These are phyloP conservation scores for Aspergillus ustus DNA, from an alignment of 2,329 filamentous ascomycete genomes.

Conservation along the genomic window DNA sequence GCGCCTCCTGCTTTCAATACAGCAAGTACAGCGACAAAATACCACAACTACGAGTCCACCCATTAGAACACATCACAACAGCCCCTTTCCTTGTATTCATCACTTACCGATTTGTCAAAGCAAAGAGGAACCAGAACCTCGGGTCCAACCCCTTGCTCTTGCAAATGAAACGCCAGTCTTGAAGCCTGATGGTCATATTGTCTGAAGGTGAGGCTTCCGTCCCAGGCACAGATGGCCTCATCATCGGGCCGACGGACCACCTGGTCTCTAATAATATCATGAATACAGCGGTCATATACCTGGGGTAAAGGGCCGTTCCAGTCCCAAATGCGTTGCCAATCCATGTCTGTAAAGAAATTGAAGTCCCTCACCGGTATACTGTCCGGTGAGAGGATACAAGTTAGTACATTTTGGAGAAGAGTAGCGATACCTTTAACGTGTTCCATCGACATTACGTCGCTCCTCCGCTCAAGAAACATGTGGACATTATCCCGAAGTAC, in stretches of 20 bases:
- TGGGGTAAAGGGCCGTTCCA: slow-evolving; percentile 55
- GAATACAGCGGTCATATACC: slow-evolving; percentile 44
- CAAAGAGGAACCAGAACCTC: slow-evolving; percentile 44
- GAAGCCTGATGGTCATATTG: slow-evolving; percentile 45
- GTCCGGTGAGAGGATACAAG: slow-evolving; percentile 51
- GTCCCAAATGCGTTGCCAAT: slow-evolving; percentile 59
- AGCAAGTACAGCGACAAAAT: slow-evolving; percentile 45
- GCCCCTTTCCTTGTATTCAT: not conserved
- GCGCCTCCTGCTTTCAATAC: slow-evolving; percentile 49
- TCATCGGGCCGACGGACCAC: slow-evolving; percentile 39
- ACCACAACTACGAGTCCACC: slow-evolving; percentile 41
- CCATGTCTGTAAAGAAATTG: slow-evolving; percentile 60
- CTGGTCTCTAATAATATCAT: slow-evolving; percentile 44
- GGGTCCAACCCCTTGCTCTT: slow-evolving; percentile 46
- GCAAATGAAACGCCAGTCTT: slow-evolving; percentile 42
- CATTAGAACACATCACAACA: not conserved
- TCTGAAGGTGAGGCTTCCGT: slow-evolving; percentile 43
- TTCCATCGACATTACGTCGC: slow-evolving; percentile 41
- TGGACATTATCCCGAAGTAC: slow-evolving; percentile 37
- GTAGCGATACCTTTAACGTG: slow-evolving; percentile 53
- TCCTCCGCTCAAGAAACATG: slow-evolving; percentile 45
- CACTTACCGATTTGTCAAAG: slow-evolving; percentile 48
- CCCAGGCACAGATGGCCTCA: slow-evolving; percentile 45
- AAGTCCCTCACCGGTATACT: slow-evolving; percentile 51
- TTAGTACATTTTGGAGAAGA: slow-evolving; percentile 59